Evolutionary conservation across 768 basidiomycete genomes (phyloP), one percentile per base, ranked within the genome.

Genomic region (Russula virescens): DNA sequence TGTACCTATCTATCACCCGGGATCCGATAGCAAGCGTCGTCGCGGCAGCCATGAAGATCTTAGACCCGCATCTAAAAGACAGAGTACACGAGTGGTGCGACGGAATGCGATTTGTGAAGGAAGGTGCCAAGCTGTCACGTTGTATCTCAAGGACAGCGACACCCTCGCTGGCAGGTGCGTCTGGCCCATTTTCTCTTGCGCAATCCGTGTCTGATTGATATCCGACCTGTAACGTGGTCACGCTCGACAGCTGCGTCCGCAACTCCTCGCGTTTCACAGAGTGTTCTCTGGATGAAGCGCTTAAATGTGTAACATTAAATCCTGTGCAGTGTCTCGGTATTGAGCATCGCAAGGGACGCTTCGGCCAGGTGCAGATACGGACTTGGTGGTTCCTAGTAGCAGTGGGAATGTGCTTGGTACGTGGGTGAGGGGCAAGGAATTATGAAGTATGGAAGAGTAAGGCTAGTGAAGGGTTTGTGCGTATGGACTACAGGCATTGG

Each of bases 61-160:
- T 96, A 43, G 93, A 96, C 73, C 94, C 92, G 10, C 79, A 88
- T 68, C 81, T 94, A n/a, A 79, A 81, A 49, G 92, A 96, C 69
- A 94, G 94, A 9, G 75, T 88, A 16, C 88, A 96, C 70, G 85
- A 88, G 68, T 96, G 94, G 91, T 85, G 94, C 18, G 89, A 91
- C 65, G 89, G 88, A 9, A 83, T 85, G 68, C 81, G 82, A 5
- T 85, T 94, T 69, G 80, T 89, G 61, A 94, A 94, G 72, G 83
- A 88, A 63, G 93, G 92, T 9, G 81, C 87, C 65, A 86, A 81
- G n/a, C n/a, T n/a, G n/a, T n/a, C n/a, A n/a, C n/a, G 70, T 81
- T 96, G 43, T 90, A 86, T 71, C 75, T 96, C 14, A 89, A 90
- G 70, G 92, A 90, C 23, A 94, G 92, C 2, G 80, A 85, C 62